Base-by-base conservation (phyloP, 495 filamentous ascomycete species). In the Penicillium waksmanii region DNA sequence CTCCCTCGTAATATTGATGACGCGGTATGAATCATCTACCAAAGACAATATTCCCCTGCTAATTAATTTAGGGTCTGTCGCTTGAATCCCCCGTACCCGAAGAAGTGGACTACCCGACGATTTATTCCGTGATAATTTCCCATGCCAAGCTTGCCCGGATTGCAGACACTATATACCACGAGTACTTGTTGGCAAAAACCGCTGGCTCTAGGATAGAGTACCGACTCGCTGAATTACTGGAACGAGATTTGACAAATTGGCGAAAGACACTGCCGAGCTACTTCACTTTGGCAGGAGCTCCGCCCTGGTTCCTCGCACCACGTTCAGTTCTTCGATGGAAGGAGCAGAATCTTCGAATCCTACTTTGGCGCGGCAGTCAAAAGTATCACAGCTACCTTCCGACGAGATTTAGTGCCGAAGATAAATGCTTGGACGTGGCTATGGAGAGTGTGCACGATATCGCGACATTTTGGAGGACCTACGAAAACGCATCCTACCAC, bases 361-460 rank as follows among this genome's bases (percentile, higher is more conserved):
- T 71, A 57, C 56, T 67, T 0, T 71, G 68, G 65, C 65, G 67
- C 56, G 65, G 64, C 18, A 70, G 57, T 42, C 65, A 70, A 19
- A 51, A 18, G 25, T 21, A 43, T 10, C 47, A 51, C 35, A 51
- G 23, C n/a, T 51, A 51, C 7, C 47, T 51, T 0, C 35, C 55
- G 31, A 51, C 33, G 1, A 40, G 49, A 40, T 17, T 42, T 3
- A 34, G 18, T 5, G 55, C 55, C 7, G 46, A 57, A 12, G 35
- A 51, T 3, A 51, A 42, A 35, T 57, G 47, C 48, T 33, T 51
- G 5, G 25, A 51, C 31, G 35, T 43, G 3, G 55, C 55, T 1
- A 57, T 57, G 46, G 55, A 57, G 19, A 57, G 46, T 13, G 49
- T 57, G 18, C 46, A 57, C n/a, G 47, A 57, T 9, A 57, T 57